phyloP scores from a whole-genome alignment of 257 asterid genomes.

The Henckelia pumila region DNA sequence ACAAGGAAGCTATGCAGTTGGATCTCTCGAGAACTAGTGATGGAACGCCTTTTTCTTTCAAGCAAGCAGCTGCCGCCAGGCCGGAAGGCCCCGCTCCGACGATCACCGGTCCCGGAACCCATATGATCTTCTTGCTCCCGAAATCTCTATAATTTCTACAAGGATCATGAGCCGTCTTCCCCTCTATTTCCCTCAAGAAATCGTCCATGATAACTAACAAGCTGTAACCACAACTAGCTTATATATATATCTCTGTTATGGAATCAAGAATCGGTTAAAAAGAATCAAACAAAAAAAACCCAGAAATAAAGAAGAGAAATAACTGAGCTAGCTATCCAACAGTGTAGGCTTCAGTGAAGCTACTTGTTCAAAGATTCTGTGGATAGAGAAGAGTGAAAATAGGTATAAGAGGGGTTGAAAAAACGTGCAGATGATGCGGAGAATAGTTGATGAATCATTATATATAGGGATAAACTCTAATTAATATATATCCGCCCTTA shows the following conservation, averaged over 20 bases:
- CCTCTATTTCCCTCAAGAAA: constrained; percentile 21
- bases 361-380: constrained; percentile 20
- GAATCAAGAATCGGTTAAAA: not conserved
- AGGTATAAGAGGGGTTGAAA: constrained; percentile 17
- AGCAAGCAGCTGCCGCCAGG: constrained; percentile 75
- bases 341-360: constrained; percentile 6
- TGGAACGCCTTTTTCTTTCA: constrained; percentile 51
- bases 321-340: not conserved
- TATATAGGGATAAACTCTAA: constrained; percentile 18
- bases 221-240: not conserved
- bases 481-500: not conserved
- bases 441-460: not conserved
- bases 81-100: constrained; percentile 93
- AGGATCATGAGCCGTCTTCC: constrained; percentile 23
- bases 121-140: not conserved
- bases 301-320: not conserved
- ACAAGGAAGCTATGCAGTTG: constrained; percentile 71
- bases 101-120: constrained; percentile 62
- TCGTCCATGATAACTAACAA: constrained; percentile 16
- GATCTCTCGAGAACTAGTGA: constrained; percentile 67
- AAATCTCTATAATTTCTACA: not conserved
- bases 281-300: no score
- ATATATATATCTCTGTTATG: no score
- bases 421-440: not conserved
- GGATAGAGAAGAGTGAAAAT: constrained; percentile 2